Conservation (phyloP, 1,139 yeast species). For the Suhomyces wounanorum region DNA sequence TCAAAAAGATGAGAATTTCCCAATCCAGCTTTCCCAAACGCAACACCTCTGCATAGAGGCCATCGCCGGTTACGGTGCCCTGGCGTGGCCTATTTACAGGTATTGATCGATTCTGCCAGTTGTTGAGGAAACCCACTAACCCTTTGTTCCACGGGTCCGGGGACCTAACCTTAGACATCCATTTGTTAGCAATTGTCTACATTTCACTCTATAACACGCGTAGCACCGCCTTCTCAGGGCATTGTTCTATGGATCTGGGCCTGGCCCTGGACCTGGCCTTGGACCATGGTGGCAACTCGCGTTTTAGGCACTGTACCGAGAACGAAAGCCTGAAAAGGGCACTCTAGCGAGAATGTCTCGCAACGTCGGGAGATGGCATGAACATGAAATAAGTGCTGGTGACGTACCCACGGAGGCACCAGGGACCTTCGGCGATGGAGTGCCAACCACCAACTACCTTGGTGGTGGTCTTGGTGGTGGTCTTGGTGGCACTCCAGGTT, state of each 20-base stretch:
- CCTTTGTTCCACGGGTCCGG: neutral
- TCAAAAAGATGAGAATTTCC: neutral
- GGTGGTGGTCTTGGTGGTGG: too few species aligned
- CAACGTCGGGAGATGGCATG: too few species aligned
- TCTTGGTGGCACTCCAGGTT: too few species aligned
- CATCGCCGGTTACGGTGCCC: neutral
- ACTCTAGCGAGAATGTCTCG: too few species aligned
- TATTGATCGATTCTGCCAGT: neutral
- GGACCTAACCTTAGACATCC: neutral
- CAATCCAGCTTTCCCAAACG: too few species aligned
- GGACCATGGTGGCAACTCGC: neutral
- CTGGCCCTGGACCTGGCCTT: neutral
- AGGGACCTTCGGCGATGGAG: too few species aligned
- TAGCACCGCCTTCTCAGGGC: neutral
- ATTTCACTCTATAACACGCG: neutral
- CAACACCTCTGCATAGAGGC: neutral
- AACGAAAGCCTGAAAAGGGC: neutral
- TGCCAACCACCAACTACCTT: too few species aligned
- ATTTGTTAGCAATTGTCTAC: neutral
- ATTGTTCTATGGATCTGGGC: neutral
- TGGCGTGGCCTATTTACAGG: neutral
- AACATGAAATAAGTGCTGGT: too few species aligned
- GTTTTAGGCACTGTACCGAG: neutral
- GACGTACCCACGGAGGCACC: too few species aligned
- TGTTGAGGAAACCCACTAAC: neutral